Conservation (phyloP, 2,329 filamentous ascomycete species). For the Neodidymelliopsis sp. region DNA sequence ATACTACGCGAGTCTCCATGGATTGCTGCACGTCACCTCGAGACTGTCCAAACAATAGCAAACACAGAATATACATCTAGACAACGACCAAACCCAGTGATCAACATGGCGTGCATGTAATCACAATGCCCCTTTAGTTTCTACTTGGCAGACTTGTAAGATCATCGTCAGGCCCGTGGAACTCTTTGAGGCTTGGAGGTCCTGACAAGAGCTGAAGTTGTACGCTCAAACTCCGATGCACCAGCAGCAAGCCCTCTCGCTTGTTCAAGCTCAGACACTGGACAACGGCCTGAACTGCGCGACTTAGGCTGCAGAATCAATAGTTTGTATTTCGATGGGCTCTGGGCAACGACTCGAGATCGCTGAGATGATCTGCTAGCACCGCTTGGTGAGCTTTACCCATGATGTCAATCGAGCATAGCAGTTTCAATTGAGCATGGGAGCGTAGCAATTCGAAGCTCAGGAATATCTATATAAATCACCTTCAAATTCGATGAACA, state of each 20-base stretch:
- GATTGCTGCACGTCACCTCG: too few relatives aligned
- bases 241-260: background rate
- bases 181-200: background rate
- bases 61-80: too few relatives aligned
- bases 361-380: background rate
- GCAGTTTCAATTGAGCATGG: background rate
- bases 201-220: background rate
- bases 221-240: background rate
- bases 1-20: too few relatives aligned
- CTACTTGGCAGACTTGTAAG: background rate
- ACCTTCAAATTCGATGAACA: background rate
- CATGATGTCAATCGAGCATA: constrained; percentile 5
- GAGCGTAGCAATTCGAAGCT: background rate
- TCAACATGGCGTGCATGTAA: too few relatives aligned
- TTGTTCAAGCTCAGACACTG: background rate
- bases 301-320: constrained; percentile 13
- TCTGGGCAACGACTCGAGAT: background rate
- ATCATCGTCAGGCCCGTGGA: background rate
- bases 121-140: background rate
- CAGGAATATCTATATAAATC: constrained; percentile 4
- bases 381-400: background rate
- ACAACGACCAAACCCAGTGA: too few relatives aligned
- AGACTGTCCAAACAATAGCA: too few relatives aligned
- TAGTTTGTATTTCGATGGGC: background rate
- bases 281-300: background rate